Percentiles rank a stretch among this genome's conserved stretches.
phyloP scores from a whole-genome alignment of 306 rosid genomes.

The Acacia crassicarpa region DNA sequence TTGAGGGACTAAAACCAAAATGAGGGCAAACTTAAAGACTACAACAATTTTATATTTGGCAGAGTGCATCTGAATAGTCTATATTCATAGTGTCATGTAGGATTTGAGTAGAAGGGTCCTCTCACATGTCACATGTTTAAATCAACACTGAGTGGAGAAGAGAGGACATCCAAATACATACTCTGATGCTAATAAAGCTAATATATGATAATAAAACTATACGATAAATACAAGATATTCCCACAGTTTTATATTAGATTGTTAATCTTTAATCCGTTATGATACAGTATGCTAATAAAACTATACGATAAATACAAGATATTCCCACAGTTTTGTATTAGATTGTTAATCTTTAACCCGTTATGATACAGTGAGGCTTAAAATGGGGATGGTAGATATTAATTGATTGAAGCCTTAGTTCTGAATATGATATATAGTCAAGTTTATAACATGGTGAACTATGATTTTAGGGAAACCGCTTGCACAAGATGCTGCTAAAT shows the following conservation, averaged over 20 bases:
- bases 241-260: neutral
- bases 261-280: no score
- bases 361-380: neutral
- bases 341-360: neutral
- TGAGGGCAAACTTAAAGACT: no score
- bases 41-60: no score
- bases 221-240: neutral
- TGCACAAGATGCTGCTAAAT: slow-evolving; percentile 80
- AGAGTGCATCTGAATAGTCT: neutral
- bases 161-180: neutral
- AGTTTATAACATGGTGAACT: slow-evolving; percentile 23
- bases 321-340: neutral
- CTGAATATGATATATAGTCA: neutral
- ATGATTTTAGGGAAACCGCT: slow-evolving; percentile 78
- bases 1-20: no score
- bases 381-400: neutral
- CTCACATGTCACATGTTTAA: neutral
- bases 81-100: neutral
- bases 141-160: neutral
- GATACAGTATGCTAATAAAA: neutral
- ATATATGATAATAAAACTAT: neutral
- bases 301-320: neutral
- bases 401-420: neutral
- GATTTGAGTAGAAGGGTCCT: neutral
- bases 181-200: neutral